Evolutionary conservation across 2,329 filamentous ascomycete species (phyloP).

Genomic region (Celoporthe dispersa): DNA sequence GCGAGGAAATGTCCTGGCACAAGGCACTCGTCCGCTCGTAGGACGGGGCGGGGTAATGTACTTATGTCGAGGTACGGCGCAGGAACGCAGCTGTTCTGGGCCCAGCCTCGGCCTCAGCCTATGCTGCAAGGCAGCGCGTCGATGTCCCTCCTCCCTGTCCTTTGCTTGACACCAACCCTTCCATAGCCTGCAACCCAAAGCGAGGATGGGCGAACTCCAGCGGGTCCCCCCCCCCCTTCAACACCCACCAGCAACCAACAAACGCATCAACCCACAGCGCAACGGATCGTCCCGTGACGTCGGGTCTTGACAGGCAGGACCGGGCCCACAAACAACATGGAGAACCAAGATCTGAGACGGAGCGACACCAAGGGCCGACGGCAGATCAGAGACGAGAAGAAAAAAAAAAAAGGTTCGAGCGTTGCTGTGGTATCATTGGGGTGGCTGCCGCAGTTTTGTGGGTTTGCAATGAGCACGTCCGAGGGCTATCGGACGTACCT

Average conservation of each 20-base stretch:
- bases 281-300: neutral
- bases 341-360: neutral
- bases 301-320: neutral
- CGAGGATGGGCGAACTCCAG: neutral
- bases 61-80: neutral
- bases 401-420: neutral
- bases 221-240: no score
- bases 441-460: neutral
- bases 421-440: neutral
- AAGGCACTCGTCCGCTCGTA: neutral
- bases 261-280: neutral
- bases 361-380: neutral
- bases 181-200: neutral
- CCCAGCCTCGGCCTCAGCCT: neutral
- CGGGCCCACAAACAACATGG: slow-evolving; percentile 10
- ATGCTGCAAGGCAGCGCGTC: neutral
- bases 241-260: neutral
- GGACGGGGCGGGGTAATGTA: neutral
- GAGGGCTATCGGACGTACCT: neutral
- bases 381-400: neutral
- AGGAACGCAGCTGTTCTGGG: neutral
- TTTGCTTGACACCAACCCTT: neutral
- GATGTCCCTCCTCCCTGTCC: neutral
- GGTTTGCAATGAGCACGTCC: neutral
- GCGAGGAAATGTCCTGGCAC: neutral